These are phyloP conservation scores for Aspergillus alliaceus DNA, from an alignment of 2,329 filamentous ascomycete genomes.

Conservation along the genomic window DNA sequence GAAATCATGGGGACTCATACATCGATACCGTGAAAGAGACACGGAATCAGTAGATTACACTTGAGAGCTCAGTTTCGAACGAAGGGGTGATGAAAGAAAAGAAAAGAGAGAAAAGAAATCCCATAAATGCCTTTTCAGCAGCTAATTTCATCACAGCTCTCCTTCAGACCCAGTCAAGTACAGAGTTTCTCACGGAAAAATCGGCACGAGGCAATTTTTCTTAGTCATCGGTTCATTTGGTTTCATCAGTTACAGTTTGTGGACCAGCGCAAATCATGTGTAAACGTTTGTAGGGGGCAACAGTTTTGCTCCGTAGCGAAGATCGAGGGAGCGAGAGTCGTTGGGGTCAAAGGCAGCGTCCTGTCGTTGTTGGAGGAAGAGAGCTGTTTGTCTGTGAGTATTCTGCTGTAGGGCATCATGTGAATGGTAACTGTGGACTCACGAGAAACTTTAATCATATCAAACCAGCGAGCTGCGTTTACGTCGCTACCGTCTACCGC, in stretches of 20 bases:
- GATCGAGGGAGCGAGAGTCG: slow-evolving; percentile 44
- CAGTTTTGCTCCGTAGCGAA: slow-evolving; percentile 38
- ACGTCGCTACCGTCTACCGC: slow-evolving; percentile 40
- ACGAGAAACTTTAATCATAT: slow-evolving; percentile 42
- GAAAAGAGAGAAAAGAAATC: neutral
- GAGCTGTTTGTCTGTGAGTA: slow-evolving; percentile 23
- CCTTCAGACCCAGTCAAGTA: neutral
- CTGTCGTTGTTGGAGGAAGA: slow-evolving; percentile 40
- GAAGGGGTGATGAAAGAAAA: neutral
- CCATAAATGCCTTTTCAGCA: neutral
- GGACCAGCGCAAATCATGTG: slow-evolving; percentile 14
- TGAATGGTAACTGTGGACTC: slow-evolving; percentile 23
- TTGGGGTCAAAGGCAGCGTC: slow-evolving; percentile 38
- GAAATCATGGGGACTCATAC: neutral
- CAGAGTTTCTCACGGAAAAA: neutral
- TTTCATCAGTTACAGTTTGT: slow-evolving; percentile 1
- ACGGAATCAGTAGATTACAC: neutral
- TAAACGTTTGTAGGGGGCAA: slow-evolving; percentile 30
- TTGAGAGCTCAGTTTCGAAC: neutral
- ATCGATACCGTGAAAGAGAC: neutral
- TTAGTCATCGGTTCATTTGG: slow-evolving; percentile 6
- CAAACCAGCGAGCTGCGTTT: slow-evolving; percentile 42
- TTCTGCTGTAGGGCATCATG: too few species aligned
- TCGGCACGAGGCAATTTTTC: slow-evolving; percentile 1
- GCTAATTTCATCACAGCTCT: neutral